Conservation (phyloP, 2,329 filamentous ascomycete species). For the Microascus cirrosus region DNA sequence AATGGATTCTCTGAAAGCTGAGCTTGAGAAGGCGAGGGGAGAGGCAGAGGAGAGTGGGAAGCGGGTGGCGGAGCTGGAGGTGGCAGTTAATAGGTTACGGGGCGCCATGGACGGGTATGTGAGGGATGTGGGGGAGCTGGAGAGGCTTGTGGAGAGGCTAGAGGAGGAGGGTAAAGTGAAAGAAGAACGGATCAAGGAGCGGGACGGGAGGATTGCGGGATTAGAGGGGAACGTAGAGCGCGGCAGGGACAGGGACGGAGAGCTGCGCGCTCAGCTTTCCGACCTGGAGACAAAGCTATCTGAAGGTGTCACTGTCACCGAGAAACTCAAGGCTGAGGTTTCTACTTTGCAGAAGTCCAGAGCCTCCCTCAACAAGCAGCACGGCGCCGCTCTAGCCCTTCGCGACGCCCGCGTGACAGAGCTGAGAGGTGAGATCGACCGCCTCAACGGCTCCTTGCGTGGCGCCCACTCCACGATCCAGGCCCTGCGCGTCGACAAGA, state of each 20-base stretch:
- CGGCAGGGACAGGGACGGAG: constrained; percentile 24
- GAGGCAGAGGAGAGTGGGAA: neutral
- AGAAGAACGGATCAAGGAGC: constrained; percentile 19
- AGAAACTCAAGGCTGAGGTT: constrained; percentile 5
- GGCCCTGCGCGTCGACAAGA: constrained; percentile 33
- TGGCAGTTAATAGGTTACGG: constrained; percentile 37
- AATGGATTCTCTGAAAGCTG: constrained; percentile 33
- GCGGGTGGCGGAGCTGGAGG: constrained; percentile 33
- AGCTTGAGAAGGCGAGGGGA: constrained; percentile 23
- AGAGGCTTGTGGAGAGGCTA: constrained; percentile 35
- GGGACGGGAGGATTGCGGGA: constrained; percentile 23
- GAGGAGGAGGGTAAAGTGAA: constrained; percentile 25
- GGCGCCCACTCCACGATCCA: constrained; percentile 34
- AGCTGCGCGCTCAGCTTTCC: constrained; percentile 25
- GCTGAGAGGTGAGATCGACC: constrained; percentile 35
- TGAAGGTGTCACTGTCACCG: constrained; percentile 14
- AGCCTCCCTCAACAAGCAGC: constrained; percentile 5
- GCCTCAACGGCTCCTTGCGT: constrained; percentile 31
- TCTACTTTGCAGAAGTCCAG: constrained; percentile 3
- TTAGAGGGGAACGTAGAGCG: constrained; percentile 32
- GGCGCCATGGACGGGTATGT: constrained; percentile 40
- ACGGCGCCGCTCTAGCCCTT: constrained; percentile 33
- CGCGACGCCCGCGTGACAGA: constrained; percentile 38
- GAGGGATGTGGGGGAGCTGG: constrained; percentile 41
- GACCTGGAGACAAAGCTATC: constrained; percentile 22